Percentiles rank a stretch among this genome's conserved stretches.
Evolutionary conservation across 2,329 filamentous ascomycete species (phyloP).

Genomic region (Cordyceps tenuipes): DNA sequence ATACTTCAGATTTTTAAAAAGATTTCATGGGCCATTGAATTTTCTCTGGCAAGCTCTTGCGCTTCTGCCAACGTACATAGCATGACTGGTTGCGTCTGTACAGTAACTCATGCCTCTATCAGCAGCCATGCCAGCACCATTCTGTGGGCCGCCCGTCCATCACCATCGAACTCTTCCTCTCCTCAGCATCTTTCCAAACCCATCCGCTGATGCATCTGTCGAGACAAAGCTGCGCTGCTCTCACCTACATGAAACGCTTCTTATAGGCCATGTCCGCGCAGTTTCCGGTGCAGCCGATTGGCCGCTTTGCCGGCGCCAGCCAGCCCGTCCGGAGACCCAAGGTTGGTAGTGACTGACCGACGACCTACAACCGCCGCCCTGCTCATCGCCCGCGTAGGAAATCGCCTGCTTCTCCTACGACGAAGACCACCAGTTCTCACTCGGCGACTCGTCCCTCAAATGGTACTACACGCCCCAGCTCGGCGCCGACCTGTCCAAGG

Average conservation of each 20-base stretch:
- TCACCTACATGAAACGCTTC: background rate
- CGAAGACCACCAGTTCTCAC: slow-evolving; percentile 65
- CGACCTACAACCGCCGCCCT: background rate
- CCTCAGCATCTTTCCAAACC: background rate
- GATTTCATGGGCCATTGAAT: no score
- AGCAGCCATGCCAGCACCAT: background rate
- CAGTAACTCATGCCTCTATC: background rate
- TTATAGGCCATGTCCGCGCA: slow-evolving; percentile 9
- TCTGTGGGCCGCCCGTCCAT: background rate
- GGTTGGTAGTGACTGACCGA: slow-evolving; percentile 34
- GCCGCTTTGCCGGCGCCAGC: slow-evolving; percentile 58
- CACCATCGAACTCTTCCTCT: background rate
- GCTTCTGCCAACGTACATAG: no score
- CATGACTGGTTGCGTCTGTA: no score
- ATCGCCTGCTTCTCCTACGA: slow-evolving; percentile 93
- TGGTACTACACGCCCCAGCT: slow-evolving; percentile 79
- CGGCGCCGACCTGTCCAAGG: slow-evolving; percentile 65
- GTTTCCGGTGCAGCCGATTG: slow-evolving; percentile 62
- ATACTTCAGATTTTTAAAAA: no score
- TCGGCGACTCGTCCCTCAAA: slow-evolving; percentile 69
- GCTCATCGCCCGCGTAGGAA: slow-evolving; percentile 41
- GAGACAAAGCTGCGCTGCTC: background rate
- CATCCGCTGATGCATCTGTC: background rate
- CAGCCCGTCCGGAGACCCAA: slow-evolving; percentile 68
- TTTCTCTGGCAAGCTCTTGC: no score